phyloP scores from a whole-genome alignment of 257 asterid genomes.

The Forsythia suspensa region DNA sequence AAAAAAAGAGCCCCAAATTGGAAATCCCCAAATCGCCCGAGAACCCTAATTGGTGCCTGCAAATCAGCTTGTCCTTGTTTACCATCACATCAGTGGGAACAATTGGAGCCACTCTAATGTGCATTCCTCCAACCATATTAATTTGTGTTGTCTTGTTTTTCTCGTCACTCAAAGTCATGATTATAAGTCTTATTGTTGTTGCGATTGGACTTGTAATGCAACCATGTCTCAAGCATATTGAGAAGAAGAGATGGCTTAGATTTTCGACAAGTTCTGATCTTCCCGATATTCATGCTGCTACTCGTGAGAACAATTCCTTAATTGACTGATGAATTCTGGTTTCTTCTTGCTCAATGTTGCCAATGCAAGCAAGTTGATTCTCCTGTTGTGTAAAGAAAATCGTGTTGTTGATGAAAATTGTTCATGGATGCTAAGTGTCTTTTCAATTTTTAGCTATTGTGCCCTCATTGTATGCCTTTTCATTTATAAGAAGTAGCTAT shows the following conservation, averaged over 20 bases:
- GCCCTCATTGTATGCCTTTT: neutral
- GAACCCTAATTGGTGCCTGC: too few relatives aligned
- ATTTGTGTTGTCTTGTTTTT: constrained; percentile 50
- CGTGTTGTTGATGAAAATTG: neutral
- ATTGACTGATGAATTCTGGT: too few relatives aligned
- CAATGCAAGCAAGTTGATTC: neutral
- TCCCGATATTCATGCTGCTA: constrained; percentile 33
- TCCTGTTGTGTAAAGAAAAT: neutral
- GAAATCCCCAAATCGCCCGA: too few relatives aligned
- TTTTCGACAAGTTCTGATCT: constrained; percentile 50
- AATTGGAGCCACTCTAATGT: too few relatives aligned
- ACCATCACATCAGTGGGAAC: too few relatives aligned
- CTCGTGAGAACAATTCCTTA: too few relatives aligned
- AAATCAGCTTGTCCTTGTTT: too few relatives aligned
- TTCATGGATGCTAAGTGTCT: neutral
- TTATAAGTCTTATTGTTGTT: constrained; percentile 48
- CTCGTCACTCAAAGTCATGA: constrained; percentile 42
- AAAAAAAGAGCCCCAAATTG: too few relatives aligned
- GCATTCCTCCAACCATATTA: constrained; percentile 16
- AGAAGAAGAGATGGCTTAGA: constrained; percentile 56
- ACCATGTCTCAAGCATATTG: constrained; percentile 46
- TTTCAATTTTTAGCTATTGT: too few relatives aligned
- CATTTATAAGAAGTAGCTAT: neutral
- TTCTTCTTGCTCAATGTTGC: too few relatives aligned
- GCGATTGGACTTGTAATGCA: constrained; percentile 50